phyloP scores from a whole-genome alignment of 345 rosid species.

The Atalantia buxifolia region DNA sequence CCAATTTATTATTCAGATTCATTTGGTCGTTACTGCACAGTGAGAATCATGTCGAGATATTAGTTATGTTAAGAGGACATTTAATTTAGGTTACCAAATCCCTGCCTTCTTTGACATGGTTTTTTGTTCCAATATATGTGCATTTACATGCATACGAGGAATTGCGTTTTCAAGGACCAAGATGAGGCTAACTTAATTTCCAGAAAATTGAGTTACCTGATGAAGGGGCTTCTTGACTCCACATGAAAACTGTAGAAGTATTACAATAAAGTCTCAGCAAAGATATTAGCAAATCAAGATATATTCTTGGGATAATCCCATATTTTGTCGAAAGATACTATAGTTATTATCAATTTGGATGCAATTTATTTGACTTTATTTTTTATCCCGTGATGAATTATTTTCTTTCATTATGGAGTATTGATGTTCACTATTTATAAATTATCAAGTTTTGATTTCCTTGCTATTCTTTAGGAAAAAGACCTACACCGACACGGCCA shows the following conservation, averaged over 20 bases:
- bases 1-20: background rate
- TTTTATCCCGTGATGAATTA: background rate
- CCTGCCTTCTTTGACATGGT: background rate
- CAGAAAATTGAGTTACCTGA: background rate
- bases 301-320: background rate
- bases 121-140: background rate
- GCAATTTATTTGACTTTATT: background rate
- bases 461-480: constrained; percentile 52
- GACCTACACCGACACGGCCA: constrained; percentile 75
- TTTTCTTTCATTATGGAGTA: background rate
- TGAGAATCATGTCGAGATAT: background rate
- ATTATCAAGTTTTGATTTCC: background rate
- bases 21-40: background rate
- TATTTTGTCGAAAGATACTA: background rate
- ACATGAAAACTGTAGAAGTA: no score
- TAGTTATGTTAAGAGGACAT: background rate
- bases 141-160: background rate
- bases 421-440: background rate
- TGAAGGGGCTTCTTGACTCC: no score
- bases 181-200: background rate
- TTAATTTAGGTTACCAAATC: background rate
- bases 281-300: background rate
- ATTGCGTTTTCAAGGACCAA: background rate
- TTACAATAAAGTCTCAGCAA: background rate
- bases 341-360: background rate